Percentiles rank a stretch among this genome's conserved stretches.
These are phyloP conservation scores for Peniophora sp. DNA, from an alignment of 1,284 basidiomycete species.

Conservation along the genomic window DNA sequence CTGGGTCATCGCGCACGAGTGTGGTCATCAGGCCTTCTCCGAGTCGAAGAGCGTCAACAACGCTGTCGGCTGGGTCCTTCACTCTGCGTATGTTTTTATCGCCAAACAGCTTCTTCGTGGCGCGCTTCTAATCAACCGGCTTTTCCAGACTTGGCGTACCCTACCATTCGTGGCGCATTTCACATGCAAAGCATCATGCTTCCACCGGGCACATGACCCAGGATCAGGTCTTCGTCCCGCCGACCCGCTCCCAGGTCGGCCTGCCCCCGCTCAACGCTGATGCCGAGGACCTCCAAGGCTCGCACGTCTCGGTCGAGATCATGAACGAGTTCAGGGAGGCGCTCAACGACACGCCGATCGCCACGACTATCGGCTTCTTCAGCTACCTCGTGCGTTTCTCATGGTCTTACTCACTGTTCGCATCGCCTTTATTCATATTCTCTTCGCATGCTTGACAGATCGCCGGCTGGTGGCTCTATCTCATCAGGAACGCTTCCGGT, in stretches of 20 bases:
- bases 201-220: conserved; percentile 91
- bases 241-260: conserved; percentile 71
- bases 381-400: conserved; percentile 59
- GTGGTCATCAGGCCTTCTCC: conserved; percentile 97
- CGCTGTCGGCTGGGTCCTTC: conserved; percentile 88
- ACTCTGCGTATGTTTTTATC: conserved; percentile 65
- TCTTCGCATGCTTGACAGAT: conserved; percentile 34
- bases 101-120: conserved; percentile 1
- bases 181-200: conserved; percentile 95
- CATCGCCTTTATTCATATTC: conserved; percentile 2
- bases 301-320: conserved; percentile 63
- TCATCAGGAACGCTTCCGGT: conserved; percentile 83
- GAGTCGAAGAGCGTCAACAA: conserved; percentile 93
- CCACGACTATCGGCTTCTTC: conserved; percentile 56
- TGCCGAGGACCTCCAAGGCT: conserved; percentile 64
- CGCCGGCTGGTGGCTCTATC: conserved; percentile 84
- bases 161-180: conserved; percentile 97
- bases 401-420: not conserved
- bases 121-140: conserved; percentile 10
- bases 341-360: conserved; percentile 89
- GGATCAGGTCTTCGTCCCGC: conserved; percentile 95
- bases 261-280: conserved; percentile 59
- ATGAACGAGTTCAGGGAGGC: conserved; percentile 82
- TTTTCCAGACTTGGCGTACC: conserved; percentile 78
- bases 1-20: conserved; percentile 91